phyloP scores from a whole-genome alignment of 768 basidiomycete species.

The Lentinula edodes region DNA sequence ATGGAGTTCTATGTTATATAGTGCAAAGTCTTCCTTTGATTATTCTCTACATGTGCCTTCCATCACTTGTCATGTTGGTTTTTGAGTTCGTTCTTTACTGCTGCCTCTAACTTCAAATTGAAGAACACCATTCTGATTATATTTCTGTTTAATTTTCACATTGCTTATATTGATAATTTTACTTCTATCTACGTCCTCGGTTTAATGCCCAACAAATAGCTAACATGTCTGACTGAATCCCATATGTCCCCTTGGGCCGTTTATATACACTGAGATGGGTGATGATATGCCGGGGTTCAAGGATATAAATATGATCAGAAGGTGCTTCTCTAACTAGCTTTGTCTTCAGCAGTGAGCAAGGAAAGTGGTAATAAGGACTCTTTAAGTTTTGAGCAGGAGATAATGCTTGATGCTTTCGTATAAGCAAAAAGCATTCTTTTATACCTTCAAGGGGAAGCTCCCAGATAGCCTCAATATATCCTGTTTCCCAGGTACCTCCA shows the following conservation, averaged over 20 bases:
- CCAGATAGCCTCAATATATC: neutral
- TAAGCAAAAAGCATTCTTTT: neutral
- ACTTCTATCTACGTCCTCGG: neutral
- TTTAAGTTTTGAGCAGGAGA: neutral
- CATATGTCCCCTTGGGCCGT: neutral
- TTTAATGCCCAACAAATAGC: neutral
- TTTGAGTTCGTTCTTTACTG: no score
- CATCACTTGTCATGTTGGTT: no score
- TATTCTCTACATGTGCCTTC: no score
- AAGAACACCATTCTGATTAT: no score
- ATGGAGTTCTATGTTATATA: no score
- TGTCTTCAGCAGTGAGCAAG: neutral
- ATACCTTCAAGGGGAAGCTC: neutral
- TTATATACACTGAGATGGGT: neutral
- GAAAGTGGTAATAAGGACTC: neutral
- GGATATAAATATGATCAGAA: neutral
- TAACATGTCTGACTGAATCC: neutral
- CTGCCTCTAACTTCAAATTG: no score
- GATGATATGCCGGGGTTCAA: neutral
- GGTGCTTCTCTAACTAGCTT: neutral
- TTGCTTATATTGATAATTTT: no score
- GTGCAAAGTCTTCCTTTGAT: no score
- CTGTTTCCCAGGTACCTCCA: neutral
- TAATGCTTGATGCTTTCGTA: neutral
- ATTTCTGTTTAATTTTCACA: no score